These are phyloP conservation scores for Boletellus ananiceps DNA, from an alignment of 768 basidiomycete genomes.

Conservation along the genomic window DNA sequence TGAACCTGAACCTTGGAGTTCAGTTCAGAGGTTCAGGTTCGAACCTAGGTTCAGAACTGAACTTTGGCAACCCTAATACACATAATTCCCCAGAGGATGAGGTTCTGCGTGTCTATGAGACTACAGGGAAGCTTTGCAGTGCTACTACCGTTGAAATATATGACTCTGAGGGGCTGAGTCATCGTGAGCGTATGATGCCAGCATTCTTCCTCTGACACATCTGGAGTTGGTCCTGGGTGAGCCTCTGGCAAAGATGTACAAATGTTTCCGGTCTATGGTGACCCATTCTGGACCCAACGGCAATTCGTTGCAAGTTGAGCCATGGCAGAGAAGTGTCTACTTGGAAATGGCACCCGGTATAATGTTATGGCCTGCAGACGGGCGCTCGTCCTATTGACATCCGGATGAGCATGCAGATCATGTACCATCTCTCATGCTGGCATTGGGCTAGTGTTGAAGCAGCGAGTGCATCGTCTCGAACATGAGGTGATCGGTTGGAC, in stretches of 20 bases:
- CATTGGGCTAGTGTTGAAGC: constrained; percentile 23
- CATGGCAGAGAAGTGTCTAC: constrained; percentile 33
- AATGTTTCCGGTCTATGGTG: constrained; percentile 31
- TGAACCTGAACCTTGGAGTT: no score
- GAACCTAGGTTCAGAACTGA: no score
- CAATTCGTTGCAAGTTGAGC: constrained; percentile 10
- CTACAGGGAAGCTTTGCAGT: constrained; percentile 31
- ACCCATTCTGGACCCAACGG: constrained; percentile 29
- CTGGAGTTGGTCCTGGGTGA: no score
- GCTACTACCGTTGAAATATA: constrained; percentile 34
- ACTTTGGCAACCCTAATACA: no score
- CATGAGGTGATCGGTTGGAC: constrained; percentile 31
- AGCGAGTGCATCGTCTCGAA: constrained; percentile 19
- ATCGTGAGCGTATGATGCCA: constrained; percentile 10
- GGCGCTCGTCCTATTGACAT: background rate
- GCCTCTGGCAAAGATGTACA: constrained; percentile 28
- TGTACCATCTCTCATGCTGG: background rate
- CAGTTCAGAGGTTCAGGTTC: no score
- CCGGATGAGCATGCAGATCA: background rate
- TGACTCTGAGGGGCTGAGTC: constrained; percentile 24
- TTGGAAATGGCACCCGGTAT: constrained; percentile 29
- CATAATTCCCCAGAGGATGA: constrained; percentile 30
- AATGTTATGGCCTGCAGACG: constrained; percentile 24
- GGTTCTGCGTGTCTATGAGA: constrained; percentile 33
- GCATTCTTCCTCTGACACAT: constrained; percentile 24